phyloP scores from a whole-genome alignment of 352 stramenopile species.

The Globisporangium polare region DNA sequence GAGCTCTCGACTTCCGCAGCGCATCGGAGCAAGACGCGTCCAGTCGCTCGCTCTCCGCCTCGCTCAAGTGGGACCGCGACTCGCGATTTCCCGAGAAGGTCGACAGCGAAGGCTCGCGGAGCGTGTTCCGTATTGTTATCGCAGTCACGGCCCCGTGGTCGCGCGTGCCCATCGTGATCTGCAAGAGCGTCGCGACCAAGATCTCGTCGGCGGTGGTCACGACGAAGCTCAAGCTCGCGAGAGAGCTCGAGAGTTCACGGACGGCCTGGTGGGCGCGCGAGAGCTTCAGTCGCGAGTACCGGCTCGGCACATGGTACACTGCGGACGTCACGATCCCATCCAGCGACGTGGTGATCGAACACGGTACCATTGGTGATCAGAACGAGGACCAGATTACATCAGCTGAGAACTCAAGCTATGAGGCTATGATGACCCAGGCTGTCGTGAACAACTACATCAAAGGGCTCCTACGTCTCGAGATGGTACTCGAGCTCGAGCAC shows the following conservation, averaged over 20 bases:
- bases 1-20: conserved; percentile 31
- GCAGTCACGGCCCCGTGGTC: conserved; percentile 50
- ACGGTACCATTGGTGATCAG: background rate
- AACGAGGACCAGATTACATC: background rate
- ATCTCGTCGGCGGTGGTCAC: conserved; percentile 37
- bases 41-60: conserved; percentile 46
- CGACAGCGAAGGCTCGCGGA: conserved; percentile 41
- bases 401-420: background rate
- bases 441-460: conserved; percentile 29
- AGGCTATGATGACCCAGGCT: conserved; percentile 10
- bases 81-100: conserved; percentile 18
- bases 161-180: conserved; percentile 50
- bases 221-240: conserved; percentile 42
- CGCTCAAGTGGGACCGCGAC: conserved; percentile 53
- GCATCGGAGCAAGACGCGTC: conserved; percentile 28
- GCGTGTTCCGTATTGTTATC: conserved; percentile 56
- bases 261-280: conserved; percentile 81
- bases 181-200: conserved; percentile 69
- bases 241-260: conserved; percentile 39
- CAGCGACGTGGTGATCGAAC: background rate
- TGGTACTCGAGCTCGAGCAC: conserved; percentile 51
- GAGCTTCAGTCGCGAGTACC: conserved; percentile 67
- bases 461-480: conserved; percentile 44
- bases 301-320: conserved; percentile 72
- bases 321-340: conserved; percentile 35